Base-by-base conservation (phyloP, 768 basidiomycete species). In the Agrocybe praecox region DNA sequence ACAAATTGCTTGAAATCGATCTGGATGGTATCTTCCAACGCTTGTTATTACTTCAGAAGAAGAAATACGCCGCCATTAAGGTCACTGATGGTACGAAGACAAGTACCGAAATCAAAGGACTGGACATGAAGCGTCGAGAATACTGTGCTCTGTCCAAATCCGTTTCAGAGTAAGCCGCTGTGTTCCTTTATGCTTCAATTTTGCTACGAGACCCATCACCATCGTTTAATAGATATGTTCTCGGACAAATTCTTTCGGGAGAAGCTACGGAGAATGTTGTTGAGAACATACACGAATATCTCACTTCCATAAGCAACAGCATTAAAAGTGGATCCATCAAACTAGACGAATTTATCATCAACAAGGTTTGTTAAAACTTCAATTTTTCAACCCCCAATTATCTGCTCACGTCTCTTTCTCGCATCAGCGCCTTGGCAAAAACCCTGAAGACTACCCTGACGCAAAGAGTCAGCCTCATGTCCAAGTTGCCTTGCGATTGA, bases 61-160 rank as follows among this genome's bases (percentile, higher is more conserved):
- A 99, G 80, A 98, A 99, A 74, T 99, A 99, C 63, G 97, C 97
- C 0, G 97, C 97, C 0, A 79, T 98, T 70, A 98, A 97, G 74
- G 86, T 98, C 42, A 93, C 95, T 64, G 92, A 94, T 60, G 68
- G 87, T 23, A 81, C 82, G 0, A 81, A 83, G 55, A 89, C 91
- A 0, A 85, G 84, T 14, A 91, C 85, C 1, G 97, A 99, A 67
- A 79, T 99, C 71, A 99, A 99, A 67, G 97, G 97, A 72, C 76
- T 99, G 21, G 97, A 99, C 74, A 98, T 99, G 97, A 98, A 98
- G 72, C 87, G 97, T 45, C 80, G 97, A 79, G 97, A 99, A 70
- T 99, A 94, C 71, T 96, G 90, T 60, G 82, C 82, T 0, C 72
- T 99, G 52, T 98, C 96, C 1, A 99, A 99, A 75, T 86, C 84